Conservation (phyloP, 2,329 filamentous ascomycete species). For the Fusarium chlamydosporum region DNA sequence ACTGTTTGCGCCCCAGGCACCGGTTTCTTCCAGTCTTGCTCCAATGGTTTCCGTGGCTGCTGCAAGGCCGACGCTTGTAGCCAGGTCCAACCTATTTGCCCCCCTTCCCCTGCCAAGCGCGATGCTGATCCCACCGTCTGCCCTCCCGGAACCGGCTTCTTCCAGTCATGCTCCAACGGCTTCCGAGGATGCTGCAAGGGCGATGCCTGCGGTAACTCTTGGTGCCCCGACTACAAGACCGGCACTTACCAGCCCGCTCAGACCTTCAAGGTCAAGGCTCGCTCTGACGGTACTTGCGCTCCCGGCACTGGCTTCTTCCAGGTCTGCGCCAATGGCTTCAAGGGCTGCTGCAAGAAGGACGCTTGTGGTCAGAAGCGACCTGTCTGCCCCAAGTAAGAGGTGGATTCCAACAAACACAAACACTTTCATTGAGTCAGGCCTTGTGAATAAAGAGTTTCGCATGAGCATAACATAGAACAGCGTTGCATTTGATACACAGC, state of each 20-base stretch:
- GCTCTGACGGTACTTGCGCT: conserved; percentile 19
- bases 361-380: conserved; percentile 30
- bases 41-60: conserved; percentile 34
- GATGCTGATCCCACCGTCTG: conserved; percentile 24
- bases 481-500: conserved; percentile 24
- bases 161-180: conserved; percentile 32
- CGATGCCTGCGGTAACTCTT: conserved; percentile 25
- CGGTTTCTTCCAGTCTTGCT: conserved; percentile 28
- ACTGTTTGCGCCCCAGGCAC: conserved; percentile 22
- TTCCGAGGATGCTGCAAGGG: conserved; percentile 39
- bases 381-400: conserved; percentile 40
- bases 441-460: background rate
- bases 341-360: conserved; percentile 41
- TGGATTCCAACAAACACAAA: background rate
- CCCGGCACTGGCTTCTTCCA: conserved; percentile 28
- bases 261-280: conserved; percentile 26
- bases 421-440: background rate
- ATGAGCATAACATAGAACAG: conserved; percentile 23
- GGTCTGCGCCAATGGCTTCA: conserved; percentile 35
- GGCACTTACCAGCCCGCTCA: conserved; percentile 35
- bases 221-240: conserved; percentile 39
- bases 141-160: conserved; percentile 17
- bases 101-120: conserved; percentile 1
- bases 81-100: conserved; percentile 8
- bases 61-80: conserved; percentile 27